These are phyloP conservation scores for Epichloe glyceriae DNA, from an alignment of 2,329 filamentous ascomycete species.

Conservation along the genomic window DNA sequence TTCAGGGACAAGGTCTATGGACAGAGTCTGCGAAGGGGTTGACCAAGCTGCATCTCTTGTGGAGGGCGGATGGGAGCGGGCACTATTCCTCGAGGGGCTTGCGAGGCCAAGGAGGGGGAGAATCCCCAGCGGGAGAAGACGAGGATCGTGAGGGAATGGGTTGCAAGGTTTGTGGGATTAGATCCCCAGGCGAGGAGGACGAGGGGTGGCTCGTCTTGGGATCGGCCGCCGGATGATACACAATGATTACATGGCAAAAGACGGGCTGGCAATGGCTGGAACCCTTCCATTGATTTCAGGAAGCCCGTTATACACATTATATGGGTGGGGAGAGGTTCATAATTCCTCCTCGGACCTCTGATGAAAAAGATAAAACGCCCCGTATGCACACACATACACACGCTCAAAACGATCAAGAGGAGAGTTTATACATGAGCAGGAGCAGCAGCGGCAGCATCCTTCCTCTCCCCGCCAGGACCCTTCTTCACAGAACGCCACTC, in stretches of 20 bases:
- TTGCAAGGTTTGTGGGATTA: constrained; percentile 51
- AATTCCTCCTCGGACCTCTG: neutral
- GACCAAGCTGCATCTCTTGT: constrained; percentile 56
- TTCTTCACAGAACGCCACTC: constrained; percentile 43
- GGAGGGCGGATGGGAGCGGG: constrained; percentile 36
- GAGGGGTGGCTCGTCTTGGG: constrained; percentile 17
- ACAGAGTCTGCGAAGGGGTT: constrained; percentile 63
- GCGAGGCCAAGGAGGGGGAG: constrained; percentile 13
- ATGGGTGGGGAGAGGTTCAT: neutral
- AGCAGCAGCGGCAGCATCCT: constrained; percentile 12
- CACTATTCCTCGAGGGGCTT: constrained; percentile 43
- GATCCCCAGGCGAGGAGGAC: constrained; percentile 12
- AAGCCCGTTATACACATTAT: neutral
- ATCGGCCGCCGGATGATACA: constrained; percentile 28
- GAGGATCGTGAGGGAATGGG: constrained; percentile 60
- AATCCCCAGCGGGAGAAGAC: constrained; percentile 48
- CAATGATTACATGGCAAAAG: constrained; percentile 13
- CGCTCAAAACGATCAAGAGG: no score
- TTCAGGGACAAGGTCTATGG: constrained; percentile 74
- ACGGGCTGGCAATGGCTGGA: no score
- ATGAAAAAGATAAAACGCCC: neutral
- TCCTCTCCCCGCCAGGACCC: constrained; percentile 16
- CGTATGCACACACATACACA: neutral
- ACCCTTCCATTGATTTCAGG: no score
- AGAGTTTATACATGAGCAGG: constrained; percentile 7